These are phyloP conservation scores for Fusarium mundagurra DNA, from an alignment of 2,329 filamentous ascomycete genomes.

Conservation along the genomic window DNA sequence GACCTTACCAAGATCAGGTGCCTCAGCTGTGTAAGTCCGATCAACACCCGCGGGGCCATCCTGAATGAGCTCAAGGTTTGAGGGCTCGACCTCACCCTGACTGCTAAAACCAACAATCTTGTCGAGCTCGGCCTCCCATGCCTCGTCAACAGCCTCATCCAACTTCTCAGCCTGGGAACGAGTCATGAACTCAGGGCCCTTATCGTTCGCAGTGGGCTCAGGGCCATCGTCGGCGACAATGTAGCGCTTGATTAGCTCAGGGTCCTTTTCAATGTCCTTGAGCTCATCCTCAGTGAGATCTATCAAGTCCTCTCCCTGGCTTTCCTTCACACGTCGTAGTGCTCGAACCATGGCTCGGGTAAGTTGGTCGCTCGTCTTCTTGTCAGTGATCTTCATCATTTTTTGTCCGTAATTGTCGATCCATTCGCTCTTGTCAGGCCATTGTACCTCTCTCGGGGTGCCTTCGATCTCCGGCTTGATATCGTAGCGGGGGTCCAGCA, in stretches of 20 bases:
- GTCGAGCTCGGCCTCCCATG: slow-evolving; percentile 52
- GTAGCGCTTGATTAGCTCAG: slow-evolving; percentile 52
- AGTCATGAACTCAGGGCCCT: slow-evolving; percentile 45
- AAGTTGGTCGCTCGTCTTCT: slow-evolving; percentile 55
- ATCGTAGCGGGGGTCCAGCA: slow-evolving; percentile 81
- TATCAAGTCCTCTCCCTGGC: slow-evolving; percentile 54
- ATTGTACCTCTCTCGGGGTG: slow-evolving; percentile 62
- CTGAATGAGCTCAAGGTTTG: slow-evolving; percentile 50
- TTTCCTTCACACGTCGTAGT: slow-evolving; percentile 54
- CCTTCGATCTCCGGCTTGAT: slow-evolving; percentile 63
- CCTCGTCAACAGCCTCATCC: slow-evolving; percentile 49
- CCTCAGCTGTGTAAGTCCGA: slow-evolving; percentile 55
- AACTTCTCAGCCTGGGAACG: slow-evolving; percentile 51
- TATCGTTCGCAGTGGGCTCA: slow-evolving; percentile 39
- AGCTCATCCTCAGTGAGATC: slow-evolving; percentile 62
- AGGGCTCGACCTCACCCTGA: slow-evolving; percentile 46
- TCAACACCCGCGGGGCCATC: slow-evolving; percentile 49
- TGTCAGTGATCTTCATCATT: slow-evolving; percentile 55
- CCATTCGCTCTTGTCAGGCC: slow-evolving; percentile 70
- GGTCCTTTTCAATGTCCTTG: slow-evolving; percentile 52
- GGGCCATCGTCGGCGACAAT: slow-evolving; percentile 46
- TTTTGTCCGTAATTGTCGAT: slow-evolving; percentile 63
- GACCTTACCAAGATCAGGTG: slow-evolving; percentile 62
- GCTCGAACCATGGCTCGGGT: slow-evolving; percentile 54
- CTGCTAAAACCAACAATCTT: slow-evolving; percentile 45